Conservation (phyloP, 805 yeast genomes). For the Myxozyma mucilagina region DNA sequence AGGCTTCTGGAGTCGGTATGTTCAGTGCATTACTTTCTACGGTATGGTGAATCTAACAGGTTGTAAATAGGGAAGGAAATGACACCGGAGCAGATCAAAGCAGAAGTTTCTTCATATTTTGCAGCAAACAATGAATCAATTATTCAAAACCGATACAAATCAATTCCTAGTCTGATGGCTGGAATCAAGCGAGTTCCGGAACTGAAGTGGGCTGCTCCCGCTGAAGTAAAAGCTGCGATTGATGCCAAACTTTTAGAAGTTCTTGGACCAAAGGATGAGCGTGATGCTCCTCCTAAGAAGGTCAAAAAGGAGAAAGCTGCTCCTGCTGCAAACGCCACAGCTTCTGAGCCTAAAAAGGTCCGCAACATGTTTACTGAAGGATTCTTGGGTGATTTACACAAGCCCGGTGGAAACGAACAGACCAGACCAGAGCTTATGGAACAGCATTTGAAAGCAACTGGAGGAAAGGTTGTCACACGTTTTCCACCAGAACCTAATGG, state of each 20-base stretch:
- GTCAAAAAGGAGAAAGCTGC: slow-evolving; percentile 39
- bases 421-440: slow-evolving; percentile 79
- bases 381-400: slow-evolving; percentile 90
- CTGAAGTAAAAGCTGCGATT: slow-evolving; percentile 79
- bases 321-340: slow-evolving; percentile 30
- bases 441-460: slow-evolving; percentile 74
- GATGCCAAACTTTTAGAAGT: slow-evolving; percentile 71
- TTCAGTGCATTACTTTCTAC: background rate
- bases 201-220: slow-evolving; percentile 91
- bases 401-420: slow-evolving; percentile 94
- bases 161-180: slow-evolving; percentile 75
- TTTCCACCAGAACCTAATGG: slow-evolving; percentile 99
- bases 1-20: slow-evolving; percentile 62
- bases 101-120: slow-evolving; percentile 60
- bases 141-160: slow-evolving; percentile 70
- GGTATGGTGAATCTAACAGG: background rate
- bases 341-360: slow-evolving; percentile 47
- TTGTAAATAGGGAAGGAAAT: slow-evolving; percentile 60
- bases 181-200: slow-evolving; percentile 70
- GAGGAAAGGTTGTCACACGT: slow-evolving; percentile 84
- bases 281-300: slow-evolving; percentile 79
- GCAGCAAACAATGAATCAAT: slow-evolving; percentile 60
- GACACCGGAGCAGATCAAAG: slow-evolving; percentile 62
- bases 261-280: slow-evolving; percentile 94
- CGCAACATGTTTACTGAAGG: slow-evolving; percentile 84